These are phyloP conservation scores for Przewalskia tangutica DNA, from an alignment of 257 asterid genomes.

Conservation along the genomic window DNA sequence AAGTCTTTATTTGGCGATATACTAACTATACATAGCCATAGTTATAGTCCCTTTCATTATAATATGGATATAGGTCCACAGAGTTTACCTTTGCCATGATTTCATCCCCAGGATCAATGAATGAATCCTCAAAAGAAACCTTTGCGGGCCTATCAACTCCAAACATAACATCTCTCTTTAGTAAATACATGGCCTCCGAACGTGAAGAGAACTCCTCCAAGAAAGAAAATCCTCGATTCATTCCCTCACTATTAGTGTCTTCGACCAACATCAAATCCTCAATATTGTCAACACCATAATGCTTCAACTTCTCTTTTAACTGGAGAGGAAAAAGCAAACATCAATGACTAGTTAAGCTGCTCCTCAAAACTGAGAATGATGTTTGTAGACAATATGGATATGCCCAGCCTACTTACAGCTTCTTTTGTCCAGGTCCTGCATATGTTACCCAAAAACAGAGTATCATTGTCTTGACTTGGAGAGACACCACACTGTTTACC, in stretches of 20 bases:
- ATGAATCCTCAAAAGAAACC: conserved; percentile 96
- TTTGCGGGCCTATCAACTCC: conserved; percentile 94
- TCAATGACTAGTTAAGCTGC: conserved; percentile 27
- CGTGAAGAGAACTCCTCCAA: conserved; percentile 91
- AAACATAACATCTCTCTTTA: conserved; percentile 73
- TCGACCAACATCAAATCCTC: conserved; percentile 92
- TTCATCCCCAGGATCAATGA: conserved; percentile 95
- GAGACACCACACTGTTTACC: conserved; percentile 97
- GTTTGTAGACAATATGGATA: conserved; percentile 14
- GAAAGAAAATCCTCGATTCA: conserved; percentile 92
- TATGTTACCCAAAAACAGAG: conserved; percentile 87
- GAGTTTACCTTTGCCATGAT: conserved; percentile 93
- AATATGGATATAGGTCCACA: conserved; percentile 10
- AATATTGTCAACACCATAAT: conserved; percentile 61
- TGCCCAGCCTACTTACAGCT: conserved; percentile 60
- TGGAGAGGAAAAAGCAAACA: conserved; percentile 40
- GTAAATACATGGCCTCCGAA: conserved; percentile 93
- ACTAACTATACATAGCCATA: neutral
- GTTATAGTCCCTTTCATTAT: neutral
- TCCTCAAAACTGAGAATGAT: conserved; percentile 9
- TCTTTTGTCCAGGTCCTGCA: conserved; percentile 92
- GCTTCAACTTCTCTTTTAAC: conserved; percentile 79
- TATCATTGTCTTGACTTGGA: conserved; percentile 98
- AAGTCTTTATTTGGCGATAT: neutral
- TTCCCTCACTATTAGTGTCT: conserved; percentile 61